These are phyloP conservation scores for Cronartium ribicola DNA, from an alignment of 1,284 basidiomycete genomes.

Conservation along the genomic window DNA sequence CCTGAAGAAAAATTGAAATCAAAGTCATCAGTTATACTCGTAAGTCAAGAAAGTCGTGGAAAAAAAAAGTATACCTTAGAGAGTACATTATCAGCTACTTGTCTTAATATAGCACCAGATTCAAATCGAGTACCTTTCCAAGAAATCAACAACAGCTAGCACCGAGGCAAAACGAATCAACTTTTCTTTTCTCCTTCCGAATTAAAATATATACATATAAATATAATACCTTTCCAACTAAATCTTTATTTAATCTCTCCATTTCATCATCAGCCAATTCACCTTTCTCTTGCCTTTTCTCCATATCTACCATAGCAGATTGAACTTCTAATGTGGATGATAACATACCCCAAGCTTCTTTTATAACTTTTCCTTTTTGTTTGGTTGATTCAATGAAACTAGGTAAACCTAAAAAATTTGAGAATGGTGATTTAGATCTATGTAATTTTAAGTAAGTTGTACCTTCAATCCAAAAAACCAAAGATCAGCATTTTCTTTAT, in stretches of 20 bases:
- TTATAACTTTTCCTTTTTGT: slow-evolving; percentile 70
- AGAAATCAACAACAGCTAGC: slow-evolving; percentile 82
- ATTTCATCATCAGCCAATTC: slow-evolving; percentile 58
- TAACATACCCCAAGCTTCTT: slow-evolving; percentile 89
- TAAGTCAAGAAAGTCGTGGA: neutral
- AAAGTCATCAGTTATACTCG: neutral
- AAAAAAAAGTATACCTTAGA: slow-evolving; percentile 21
- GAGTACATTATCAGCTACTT: slow-evolving; percentile 43
- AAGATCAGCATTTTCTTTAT: neutral
- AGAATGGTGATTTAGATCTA: slow-evolving; percentile 54
- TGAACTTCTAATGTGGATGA: slow-evolving; percentile 68
- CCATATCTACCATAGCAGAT: slow-evolving; percentile 72
- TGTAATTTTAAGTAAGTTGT: slow-evolving; percentile 76
- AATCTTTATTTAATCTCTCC: slow-evolving; percentile 81
- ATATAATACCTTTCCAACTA: slow-evolving; percentile 72
- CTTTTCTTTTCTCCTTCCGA: neutral
- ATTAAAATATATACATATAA: neutral
- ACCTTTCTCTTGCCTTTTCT: slow-evolving; percentile 55
- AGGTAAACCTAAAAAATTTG: slow-evolving; percentile 77
- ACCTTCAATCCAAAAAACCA: slow-evolving; percentile 73
- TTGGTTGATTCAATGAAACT: slow-evolving; percentile 92
- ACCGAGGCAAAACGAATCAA: neutral
- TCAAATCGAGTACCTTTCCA: slow-evolving; percentile 93
- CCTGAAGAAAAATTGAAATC: slow-evolving; percentile 48
- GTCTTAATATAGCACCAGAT: slow-evolving; percentile 55